Conservation (phyloP, 805 yeast genomes). For the Metschnikowia cerradonensis region DNA sequence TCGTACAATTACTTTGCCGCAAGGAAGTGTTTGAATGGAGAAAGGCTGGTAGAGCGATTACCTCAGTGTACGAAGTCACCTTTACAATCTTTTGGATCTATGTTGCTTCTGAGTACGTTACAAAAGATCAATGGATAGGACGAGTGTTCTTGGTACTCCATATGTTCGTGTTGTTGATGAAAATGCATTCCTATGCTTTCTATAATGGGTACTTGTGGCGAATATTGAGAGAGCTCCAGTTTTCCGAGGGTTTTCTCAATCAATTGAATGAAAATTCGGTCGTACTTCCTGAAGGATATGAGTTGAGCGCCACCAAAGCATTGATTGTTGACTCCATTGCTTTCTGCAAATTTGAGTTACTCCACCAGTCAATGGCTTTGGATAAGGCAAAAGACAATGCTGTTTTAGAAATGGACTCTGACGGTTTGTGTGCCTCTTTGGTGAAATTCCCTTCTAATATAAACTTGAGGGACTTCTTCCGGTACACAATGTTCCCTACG, state of each 20-base stretch:
- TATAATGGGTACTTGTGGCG: conserved; percentile 88
- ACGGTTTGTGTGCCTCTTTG: conserved; percentile 11
- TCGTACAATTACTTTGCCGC: conserved; percentile 54
- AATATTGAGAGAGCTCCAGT: conserved; percentile 50
- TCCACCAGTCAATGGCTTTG: conserved; percentile 43
- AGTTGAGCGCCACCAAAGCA: conserved; percentile 20
- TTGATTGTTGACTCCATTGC: conserved; percentile 43
- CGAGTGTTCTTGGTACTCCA: conserved; percentile 81
- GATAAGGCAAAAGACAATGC: conserved; percentile 15
- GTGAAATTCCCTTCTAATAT: conserved; percentile 70
- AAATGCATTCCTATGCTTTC: conserved; percentile 89
- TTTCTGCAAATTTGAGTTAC: conserved; percentile 72
- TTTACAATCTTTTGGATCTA: conserved; percentile 52
- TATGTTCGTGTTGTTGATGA: conserved; percentile 84
- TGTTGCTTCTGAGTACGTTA: conserved; percentile 45
- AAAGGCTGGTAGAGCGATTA: conserved; percentile 58
- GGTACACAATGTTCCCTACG: conserved; percentile 85
- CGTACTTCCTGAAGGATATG: conserved; percentile 30
- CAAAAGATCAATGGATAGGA: conserved; percentile 83
- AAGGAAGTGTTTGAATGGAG: conserved; percentile 54
- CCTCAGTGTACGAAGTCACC: conserved; percentile 49
- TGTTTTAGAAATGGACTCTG: conserved; percentile 11
- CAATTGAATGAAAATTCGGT: conserved; percentile 15
- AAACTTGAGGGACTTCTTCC: conserved; percentile 59
- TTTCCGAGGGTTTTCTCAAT: conserved; percentile 40